Base-by-base conservation (phyloP, 179 eudicot species). In the Patellifolia procumbens region DNA sequence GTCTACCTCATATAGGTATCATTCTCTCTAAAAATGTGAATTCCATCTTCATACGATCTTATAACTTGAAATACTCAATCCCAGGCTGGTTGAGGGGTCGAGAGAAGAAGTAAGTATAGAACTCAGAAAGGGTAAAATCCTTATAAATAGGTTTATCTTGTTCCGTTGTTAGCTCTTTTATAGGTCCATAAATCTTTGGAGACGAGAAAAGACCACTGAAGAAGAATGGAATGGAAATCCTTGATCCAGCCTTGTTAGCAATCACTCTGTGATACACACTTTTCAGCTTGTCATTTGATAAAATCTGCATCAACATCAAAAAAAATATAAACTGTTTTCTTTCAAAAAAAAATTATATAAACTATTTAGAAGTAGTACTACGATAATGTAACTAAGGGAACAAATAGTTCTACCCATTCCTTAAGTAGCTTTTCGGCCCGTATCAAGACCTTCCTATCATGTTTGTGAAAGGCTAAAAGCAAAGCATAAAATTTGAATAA, bases 221-320 rank as follows among this genome's bases (percentile, higher is more conserved):
- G 68, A 83, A 85, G 37, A 79, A 63, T 4, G 84, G 77, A 1
- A 68, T 42, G 0, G 82, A 85, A 45, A 80, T 67, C 24, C 84
- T 77, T 12, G 85, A 85, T 12, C 88, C 85, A 35, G 78, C 46
- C 0, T 12, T 20, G 4, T 80, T 82, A 0, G 83, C 80, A 3
- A 66, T 51, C 43, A 81, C 85, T 60, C 81, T 74, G 32, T 79
- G 85, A 7, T 63, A 43, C 19, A 73, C 75, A 48, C 87, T 81
- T 34, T 75, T 82, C 22, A 79, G 45, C 76, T 74, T 82, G 64
- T 80, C 84, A 53, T 82, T 85, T 1, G 76, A 62, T 2, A 85
- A 2, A 17, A 75, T 51, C 78, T 75, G 52, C 15, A 78, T 7
- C 7, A 2, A 4, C 8, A 11, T 26, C 1, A 29, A 7, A 55